These are phyloP conservation scores for Lecanoromycetidae sp. DNA, from an alignment of 2,329 filamentous ascomycete species.

Conservation along the genomic window DNA sequence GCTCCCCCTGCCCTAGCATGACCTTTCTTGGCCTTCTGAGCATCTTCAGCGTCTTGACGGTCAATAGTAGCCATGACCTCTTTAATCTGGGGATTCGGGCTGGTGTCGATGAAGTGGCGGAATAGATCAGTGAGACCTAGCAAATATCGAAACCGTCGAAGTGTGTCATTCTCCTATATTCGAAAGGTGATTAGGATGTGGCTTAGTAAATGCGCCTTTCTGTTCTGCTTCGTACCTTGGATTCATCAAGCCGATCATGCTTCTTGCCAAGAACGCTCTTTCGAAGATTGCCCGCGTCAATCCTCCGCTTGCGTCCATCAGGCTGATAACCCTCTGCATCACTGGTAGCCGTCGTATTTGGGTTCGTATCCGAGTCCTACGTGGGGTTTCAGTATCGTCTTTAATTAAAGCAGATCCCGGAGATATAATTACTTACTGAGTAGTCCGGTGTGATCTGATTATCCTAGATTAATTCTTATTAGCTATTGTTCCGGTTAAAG, in stretches of 20 bases:
- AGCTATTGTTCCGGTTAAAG: neutral
- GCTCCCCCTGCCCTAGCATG: conserved; percentile 74
- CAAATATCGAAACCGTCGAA: conserved; percentile 86
- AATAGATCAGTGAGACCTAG: conserved; percentile 92
- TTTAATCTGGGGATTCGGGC: conserved; percentile 86
- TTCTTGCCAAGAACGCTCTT: conserved; percentile 92
- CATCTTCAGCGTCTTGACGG: conserved; percentile 69
- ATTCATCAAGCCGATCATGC: conserved; percentile 80
- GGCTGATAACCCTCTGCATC: conserved; percentile 58
- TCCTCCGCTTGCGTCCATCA: conserved; percentile 75
- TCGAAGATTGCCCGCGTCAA: conserved; percentile 77
- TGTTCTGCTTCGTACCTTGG: conserved; percentile 51
- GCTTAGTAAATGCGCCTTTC: conserved; percentile 15
- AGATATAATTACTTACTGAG: conserved; percentile 7
- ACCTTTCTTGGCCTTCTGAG: conserved; percentile 58
- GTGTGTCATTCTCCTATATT: conserved; percentile 76
- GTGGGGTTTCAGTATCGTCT: neutral
- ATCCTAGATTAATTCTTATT: neutral
- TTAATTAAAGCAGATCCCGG: neutral
- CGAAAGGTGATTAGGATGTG: neutral
- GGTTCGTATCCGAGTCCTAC: conserved; percentile 55
- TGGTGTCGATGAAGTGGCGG: conserved; percentile 96
- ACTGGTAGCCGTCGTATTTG: conserved; percentile 66
- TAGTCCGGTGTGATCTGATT: conserved; percentile 18
- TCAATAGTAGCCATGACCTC: conserved; percentile 93